Conservation (phyloP, 1,284 basidiomycete species). For the Melampsora abietis-canadensis region DNA sequence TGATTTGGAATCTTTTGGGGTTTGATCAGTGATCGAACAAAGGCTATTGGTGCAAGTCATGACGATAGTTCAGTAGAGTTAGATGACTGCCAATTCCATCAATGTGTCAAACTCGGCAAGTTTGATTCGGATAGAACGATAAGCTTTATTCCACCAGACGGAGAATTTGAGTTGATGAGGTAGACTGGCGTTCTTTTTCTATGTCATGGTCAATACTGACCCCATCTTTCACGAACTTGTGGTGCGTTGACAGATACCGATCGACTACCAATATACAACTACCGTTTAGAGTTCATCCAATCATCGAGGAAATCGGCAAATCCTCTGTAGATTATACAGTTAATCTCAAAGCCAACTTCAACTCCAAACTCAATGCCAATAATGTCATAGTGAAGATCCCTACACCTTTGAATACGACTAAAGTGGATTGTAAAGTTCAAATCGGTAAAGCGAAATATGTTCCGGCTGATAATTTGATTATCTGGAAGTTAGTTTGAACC, state of each 20-base stretch:
- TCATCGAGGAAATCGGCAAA: slow-evolving; percentile 87
- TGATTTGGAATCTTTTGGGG: background rate
- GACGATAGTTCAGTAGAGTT: slow-evolving; percentile 70
- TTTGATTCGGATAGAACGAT: slow-evolving; percentile 91
- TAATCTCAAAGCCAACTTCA: slow-evolving; percentile 82
- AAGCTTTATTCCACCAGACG: slow-evolving; percentile 95
- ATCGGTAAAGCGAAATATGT: slow-evolving; percentile 96
- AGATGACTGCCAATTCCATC: slow-evolving; percentile 97
- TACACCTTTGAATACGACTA: slow-evolving; percentile 88
- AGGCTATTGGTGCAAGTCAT: slow-evolving; percentile 43
- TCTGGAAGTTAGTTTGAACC: slow-evolving; percentile 83
- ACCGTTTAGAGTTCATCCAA: slow-evolving; percentile 83
- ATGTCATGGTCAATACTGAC: background rate
- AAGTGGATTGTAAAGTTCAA: slow-evolving; percentile 82
- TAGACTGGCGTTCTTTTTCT: slow-evolving; percentile 53
- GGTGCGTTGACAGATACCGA: slow-evolving; percentile 68
- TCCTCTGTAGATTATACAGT: slow-evolving; percentile 86
- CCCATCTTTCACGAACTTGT: background rate
- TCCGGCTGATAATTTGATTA: slow-evolving; percentile 86
- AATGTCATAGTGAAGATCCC: slow-evolving; percentile 90
- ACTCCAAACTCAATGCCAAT: slow-evolving; percentile 84
- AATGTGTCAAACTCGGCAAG: slow-evolving; percentile 90
- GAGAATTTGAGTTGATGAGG: slow-evolving; percentile 98
- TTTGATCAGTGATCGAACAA: slow-evolving; percentile 59
- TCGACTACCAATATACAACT: slow-evolving; percentile 93